Evolutionary conservation across 495 filamentous ascomycete genomes (phyloP).

Genomic region (Neurospora sp.): DNA sequence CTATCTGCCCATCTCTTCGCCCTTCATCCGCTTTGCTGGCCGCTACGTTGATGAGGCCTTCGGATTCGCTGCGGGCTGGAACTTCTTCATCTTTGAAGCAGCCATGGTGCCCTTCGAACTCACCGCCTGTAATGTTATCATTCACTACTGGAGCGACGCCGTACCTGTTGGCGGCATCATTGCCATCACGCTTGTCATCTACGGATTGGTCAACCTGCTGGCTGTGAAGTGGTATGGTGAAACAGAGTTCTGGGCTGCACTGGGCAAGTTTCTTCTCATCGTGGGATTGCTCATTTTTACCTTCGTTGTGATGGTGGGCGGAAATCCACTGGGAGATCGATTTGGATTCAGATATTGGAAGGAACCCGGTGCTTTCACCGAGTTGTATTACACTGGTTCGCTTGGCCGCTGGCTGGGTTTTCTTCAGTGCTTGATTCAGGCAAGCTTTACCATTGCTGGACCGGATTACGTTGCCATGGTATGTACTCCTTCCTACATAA

Average conservation of each 20-base stretch:
- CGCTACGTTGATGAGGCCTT: constrained; percentile 66
- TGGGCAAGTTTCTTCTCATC: constrained; percentile 61
- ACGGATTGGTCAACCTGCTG: constrained; percentile 51
- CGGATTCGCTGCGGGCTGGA: constrained; percentile 64
- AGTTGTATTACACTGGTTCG: constrained; percentile 45
- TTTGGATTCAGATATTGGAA: constrained; percentile 73
- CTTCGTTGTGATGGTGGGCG: constrained; percentile 65
- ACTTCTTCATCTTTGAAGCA: constrained; percentile 64
- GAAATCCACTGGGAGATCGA: constrained; percentile 55
- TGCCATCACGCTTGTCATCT: constrained; percentile 49
- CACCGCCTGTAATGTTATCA: constrained; percentile 56
- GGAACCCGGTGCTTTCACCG: constrained; percentile 59
- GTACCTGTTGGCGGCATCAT: constrained; percentile 57
- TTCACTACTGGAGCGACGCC: constrained; percentile 56
- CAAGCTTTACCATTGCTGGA: constrained; percentile 74
- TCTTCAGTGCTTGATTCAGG: constrained; percentile 58
- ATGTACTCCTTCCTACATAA: neutral
- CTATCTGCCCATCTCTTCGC: constrained; percentile 69
- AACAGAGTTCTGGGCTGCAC: constrained; percentile 51
- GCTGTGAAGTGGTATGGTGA: constrained; percentile 55
- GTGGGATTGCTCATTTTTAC: constrained; percentile 59
- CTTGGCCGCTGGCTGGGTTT: constrained; percentile 66
- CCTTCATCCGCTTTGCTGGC: constrained; percentile 76
- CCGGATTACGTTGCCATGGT: constrained; percentile 72
- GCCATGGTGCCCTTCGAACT: constrained; percentile 64